Conservation (phyloP, 2,329 filamentous ascomycete species). For the Chrysoporthe austroafricana region DNA sequence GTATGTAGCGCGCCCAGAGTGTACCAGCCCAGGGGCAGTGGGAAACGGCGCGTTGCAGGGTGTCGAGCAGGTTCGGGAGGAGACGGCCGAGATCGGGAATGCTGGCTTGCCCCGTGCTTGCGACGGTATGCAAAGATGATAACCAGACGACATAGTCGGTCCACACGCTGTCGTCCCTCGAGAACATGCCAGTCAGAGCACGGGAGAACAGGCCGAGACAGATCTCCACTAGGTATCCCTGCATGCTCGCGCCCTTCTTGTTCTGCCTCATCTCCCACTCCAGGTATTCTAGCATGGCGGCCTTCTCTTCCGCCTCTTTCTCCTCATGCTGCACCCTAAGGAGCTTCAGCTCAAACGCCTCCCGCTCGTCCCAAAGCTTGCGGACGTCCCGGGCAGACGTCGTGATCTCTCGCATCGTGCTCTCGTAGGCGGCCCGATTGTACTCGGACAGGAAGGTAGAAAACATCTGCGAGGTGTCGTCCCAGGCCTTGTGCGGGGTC, state of each 20-base stretch:
- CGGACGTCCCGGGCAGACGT: slow-evolving; percentile 67
- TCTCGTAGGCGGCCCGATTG: slow-evolving; percentile 72
- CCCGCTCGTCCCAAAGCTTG: slow-evolving; percentile 64
- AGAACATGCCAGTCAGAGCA: slow-evolving; percentile 70
- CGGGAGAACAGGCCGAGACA: slow-evolving; percentile 76
- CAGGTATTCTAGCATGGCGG: slow-evolving; percentile 69
- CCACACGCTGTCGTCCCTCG: slow-evolving; percentile 77
- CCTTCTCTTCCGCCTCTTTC: slow-evolving; percentile 59
- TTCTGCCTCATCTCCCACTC: slow-evolving; percentile 78
- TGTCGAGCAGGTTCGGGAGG: slow-evolving; percentile 62
- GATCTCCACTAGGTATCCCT: slow-evolving; percentile 52
- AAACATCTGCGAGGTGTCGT: slow-evolving; percentile 74
- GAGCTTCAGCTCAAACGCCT: slow-evolving; percentile 70
- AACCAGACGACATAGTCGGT: slow-evolving; percentile 81
- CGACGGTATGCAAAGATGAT: slow-evolving; percentile 49
- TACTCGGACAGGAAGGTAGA: slow-evolving; percentile 76
- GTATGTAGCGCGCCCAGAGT: slow-evolving; percentile 87
- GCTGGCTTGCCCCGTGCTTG: slow-evolving; percentile 43
- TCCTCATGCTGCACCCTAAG: slow-evolving; percentile 59
- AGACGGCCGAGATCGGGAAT: slow-evolving; percentile 42
- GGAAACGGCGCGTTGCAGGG: slow-evolving; percentile 79
- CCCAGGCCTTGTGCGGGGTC: slow-evolving; percentile 75
- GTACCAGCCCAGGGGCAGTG: slow-evolving; percentile 93
- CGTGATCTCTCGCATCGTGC: slow-evolving; percentile 71
- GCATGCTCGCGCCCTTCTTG: slow-evolving; percentile 56